A percentile compares a stretch with the other conserved stretches of the same genome.
These are phyloP conservation scores for Plasmodium relictum DNA, from an alignment of 169 alveolate genomes.

Conservation along the genomic window DNA sequence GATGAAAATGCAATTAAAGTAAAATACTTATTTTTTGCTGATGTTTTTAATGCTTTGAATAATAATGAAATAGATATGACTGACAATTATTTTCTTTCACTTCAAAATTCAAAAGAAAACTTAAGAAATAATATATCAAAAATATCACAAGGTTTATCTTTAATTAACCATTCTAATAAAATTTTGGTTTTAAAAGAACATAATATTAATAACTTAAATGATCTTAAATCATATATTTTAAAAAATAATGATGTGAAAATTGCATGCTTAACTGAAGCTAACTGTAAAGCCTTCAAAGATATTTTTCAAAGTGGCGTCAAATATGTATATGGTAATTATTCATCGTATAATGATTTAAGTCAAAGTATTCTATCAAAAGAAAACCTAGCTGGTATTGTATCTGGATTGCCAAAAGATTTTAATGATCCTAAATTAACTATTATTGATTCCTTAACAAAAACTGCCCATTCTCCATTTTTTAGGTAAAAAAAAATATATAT, in stretches of 20 bases:
- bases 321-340: background rate
- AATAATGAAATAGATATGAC: constrained; percentile 6
- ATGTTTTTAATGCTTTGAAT: constrained; percentile 11
- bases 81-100: background rate
- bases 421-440: background rate
- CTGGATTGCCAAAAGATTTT: background rate
- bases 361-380: background rate
- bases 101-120: too few relatives aligned
- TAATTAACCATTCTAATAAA: constrained; percentile 11
- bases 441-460: background rate
- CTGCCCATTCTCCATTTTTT: constrained; percentile 10
- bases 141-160: background rate
- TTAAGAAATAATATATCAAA: background rate
- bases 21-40: background rate
- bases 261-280: constrained; percentile 3
- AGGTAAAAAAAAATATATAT: constrained; percentile 1
- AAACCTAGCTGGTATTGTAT: background rate
- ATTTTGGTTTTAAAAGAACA: constrained; percentile 4
- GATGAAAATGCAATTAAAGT: constrained; percentile 15
- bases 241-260: constrained; percentile 1
- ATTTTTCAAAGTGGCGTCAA: background rate
- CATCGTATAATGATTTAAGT: constrained; percentile 7
- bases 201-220: background rate
- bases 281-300: constrained; percentile 7
- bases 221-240: background rate